Evolutionary conservation across 768 basidiomycete genomes (phyloP).

Genomic region (Rubroboletus pulcherrimus): DNA sequence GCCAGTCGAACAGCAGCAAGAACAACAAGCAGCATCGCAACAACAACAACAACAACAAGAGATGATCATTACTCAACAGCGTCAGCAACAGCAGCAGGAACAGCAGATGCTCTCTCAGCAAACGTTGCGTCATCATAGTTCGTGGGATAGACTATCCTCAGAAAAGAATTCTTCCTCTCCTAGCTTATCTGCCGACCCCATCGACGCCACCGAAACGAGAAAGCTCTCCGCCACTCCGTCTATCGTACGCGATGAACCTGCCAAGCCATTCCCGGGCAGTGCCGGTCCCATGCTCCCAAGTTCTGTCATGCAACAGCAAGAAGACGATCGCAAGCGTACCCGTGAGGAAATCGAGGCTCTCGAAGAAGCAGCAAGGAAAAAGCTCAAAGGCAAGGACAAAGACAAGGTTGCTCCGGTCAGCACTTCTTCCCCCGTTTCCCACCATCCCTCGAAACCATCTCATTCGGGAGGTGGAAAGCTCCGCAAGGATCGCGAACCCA

Average conservation of each 20-base stretch:
- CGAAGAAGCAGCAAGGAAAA: slow-evolving; percentile 47
- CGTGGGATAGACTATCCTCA: slow-evolving; percentile 44
- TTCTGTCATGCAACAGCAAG: slow-evolving; percentile 41
- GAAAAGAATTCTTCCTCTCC: slow-evolving; percentile 28
- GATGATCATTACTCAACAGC: slow-evolving; percentile 29
- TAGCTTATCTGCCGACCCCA: slow-evolving; percentile 53
- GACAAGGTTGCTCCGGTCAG: slow-evolving; percentile 38
- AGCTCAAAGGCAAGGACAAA: slow-evolving; percentile 47
- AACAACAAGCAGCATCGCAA: slow-evolving; percentile 13
- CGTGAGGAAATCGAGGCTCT: slow-evolving; percentile 47
- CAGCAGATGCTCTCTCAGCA: slow-evolving; percentile 29
- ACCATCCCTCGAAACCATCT: slow-evolving; percentile 13
- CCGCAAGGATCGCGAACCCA: slow-evolving; percentile 42
- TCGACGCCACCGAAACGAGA: slow-evolving; percentile 67
- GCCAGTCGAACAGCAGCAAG: slow-evolving; percentile 11
- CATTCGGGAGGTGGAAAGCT: slow-evolving; percentile 31
- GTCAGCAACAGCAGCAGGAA: slow-evolving; percentile 34
- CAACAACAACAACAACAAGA: slow-evolving; percentile 20
- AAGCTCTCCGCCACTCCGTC: slow-evolving; percentile 76
- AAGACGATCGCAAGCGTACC: slow-evolving; percentile 51
- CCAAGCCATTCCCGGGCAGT: slow-evolving; percentile 10
- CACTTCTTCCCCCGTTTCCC: slow-evolving; percentile 27
- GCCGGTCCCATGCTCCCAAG: slow-evolving; percentile 36
- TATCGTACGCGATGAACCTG: slow-evolving; percentile 58
- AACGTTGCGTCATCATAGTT: slow-evolving; percentile 40